phyloP scores from a whole-genome alignment of 306 rosid genomes.

The Medicago truncatula region MtrunA17r5.0-ANR NC_053049.1:233001-233500 shows the following conservation, averaged over 20 bases:
- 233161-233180: conserved; percentile 88
- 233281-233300: conserved; percentile 25
- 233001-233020: conserved; percentile 75
- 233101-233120: conserved; percentile 75
- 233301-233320: conserved; percentile 11
- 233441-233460: conserved; percentile 83
- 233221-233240: conserved; percentile 66
- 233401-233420: conserved; percentile 94
- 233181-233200: conserved; percentile 94
- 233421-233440: conserved; percentile 85
- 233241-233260: conserved; percentile 5
- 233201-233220: conserved; percentile 90
- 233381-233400: conserved; percentile 89
- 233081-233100: conserved; percentile 96
- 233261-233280: conserved; percentile 15
- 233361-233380: conserved; percentile 75
- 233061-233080: conserved; percentile 87
- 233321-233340: conserved; percentile 31
- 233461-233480: conserved; percentile 79
- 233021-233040: conserved; percentile 84
- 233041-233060: conserved; percentile 88
- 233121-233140: conserved; percentile 90
- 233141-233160: conserved; percentile 92
- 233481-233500: conserved; percentile 77
- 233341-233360: conserved; percentile 66